Evolutionary conservation across 2,329 filamentous ascomycete genomes (phyloP).

Genomic region (Tolypocladium tundrense): DNA sequence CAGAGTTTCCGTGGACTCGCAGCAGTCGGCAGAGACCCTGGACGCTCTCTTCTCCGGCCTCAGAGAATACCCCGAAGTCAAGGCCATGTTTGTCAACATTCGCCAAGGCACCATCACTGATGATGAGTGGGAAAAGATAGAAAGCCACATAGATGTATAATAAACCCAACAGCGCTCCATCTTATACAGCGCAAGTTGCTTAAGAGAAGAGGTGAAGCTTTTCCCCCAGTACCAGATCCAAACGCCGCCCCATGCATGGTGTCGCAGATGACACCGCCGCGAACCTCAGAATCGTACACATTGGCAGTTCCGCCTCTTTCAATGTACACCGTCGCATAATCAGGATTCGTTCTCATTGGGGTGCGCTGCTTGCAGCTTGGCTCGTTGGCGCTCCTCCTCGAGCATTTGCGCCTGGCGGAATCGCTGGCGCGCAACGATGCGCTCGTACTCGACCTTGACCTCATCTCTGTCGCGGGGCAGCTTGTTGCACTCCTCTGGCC

Average conservation of each 20-base stretch:
- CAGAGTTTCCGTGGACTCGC: conserved; percentile 50
- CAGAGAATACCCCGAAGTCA: conserved; percentile 61
- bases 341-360: conserved; percentile 13
- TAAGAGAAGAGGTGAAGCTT: conserved; percentile 8
- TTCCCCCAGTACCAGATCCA: background rate
- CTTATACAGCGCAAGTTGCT: conserved; percentile 9
- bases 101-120: conserved; percentile 39
- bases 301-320: background rate
- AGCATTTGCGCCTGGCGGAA: conserved; percentile 55
- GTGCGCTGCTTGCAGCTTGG: conserved; percentile 12
- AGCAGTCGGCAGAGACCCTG: conserved; percentile 45
- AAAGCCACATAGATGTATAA: conserved; percentile 41
- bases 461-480: conserved; percentile 71
- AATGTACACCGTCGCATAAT: background rate
- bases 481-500: conserved; percentile 62
- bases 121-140: conserved; percentile 43
- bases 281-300: conserved; percentile 3
- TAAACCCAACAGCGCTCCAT: conserved; percentile 7
- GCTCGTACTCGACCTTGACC: conserved; percentile 70
- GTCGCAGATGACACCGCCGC: background rate
- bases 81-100: conserved; percentile 69
- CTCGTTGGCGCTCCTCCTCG: conserved; percentile 22
- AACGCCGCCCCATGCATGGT: conserved; percentile 5
- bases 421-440: conserved; percentile 56
- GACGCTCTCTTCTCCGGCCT: conserved; percentile 48